Base-by-base conservation (phyloP, 768 basidiomycete species). In the Fomitopsis serialis region DNA sequence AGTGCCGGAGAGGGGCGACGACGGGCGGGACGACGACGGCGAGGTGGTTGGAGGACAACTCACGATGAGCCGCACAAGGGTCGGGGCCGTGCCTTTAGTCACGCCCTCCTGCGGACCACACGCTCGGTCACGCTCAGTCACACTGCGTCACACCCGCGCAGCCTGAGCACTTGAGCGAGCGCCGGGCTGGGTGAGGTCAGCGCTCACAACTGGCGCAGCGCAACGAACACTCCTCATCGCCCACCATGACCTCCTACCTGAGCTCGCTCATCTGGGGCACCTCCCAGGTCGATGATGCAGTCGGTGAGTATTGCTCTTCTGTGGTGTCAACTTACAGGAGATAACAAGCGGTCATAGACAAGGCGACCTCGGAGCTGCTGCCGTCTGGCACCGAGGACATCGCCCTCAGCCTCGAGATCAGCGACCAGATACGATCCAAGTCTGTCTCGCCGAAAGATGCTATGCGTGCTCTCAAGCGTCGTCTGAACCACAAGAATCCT, bases 391-490 rank as follows among this genome's bases (percentile, higher is more conserved):
- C 82, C 49, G 92, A 95, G 67, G 92, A 98, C 69, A 93, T 98
- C 36, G 92, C 93, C 9, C 77, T 93, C 58, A 89, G 89, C 63
- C 88, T 99, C 54, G 93, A 98, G 68, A 92, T 98, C 76, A 93
- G 92, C 59, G 97, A 99, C 71, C 88, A 95, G 70, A 94, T 99
- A 66, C 84, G 94, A 50, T 92, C 92, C 6, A 95, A 96, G 74
- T 82, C 88, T 40, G 86, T 87, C 0, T 79, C 81, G 17, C 85
- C 95, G 17, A 89, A 88, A 70, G 84, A 88, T 55, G 88, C 96
- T 3, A 89, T 94, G 85, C 87, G 87, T 54, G 82, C 87, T 19
- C 75, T 99, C 64, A 93, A 93, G 70, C 81, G 85, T 23, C 80
- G 95, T 47, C 74, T 98, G 47, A 85, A 87, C 63, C 91, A 96